A percentile compares a stretch with the other conserved stretches of the same genome.
Evolutionary conservation across 2,329 filamentous ascomycete species (phyloP).

Genomic region (Nigrograna mackinnonii): DNA sequence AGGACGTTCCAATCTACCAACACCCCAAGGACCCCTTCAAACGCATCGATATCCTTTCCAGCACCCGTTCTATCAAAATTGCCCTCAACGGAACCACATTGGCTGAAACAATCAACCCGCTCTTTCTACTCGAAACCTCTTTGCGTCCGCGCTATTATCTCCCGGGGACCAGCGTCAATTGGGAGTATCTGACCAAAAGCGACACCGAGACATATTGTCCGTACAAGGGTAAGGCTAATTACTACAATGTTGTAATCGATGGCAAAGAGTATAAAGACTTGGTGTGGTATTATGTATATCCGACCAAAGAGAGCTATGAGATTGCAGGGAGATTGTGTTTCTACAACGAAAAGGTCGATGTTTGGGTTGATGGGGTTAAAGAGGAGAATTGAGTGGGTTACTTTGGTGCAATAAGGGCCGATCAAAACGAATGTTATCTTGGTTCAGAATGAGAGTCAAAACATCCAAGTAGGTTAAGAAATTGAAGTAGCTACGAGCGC

Average conservation of each 20-base stretch:
- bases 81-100: conserved; percentile 52
- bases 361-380: conserved; percentile 60
- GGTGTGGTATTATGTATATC: conserved; percentile 66
- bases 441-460: too few species aligned
- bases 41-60: conserved; percentile 64
- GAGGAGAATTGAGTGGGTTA: conserved; percentile 25
- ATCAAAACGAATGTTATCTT: too few species aligned
- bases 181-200: conserved; percentile 52
- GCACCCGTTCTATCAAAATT: conserved; percentile 57
- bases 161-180: conserved; percentile 55
- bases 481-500: too few species aligned
- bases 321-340: conserved; percentile 65
- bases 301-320: conserved; percentile 59
- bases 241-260: conserved; percentile 59
- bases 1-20: conserved; percentile 61
- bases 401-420: too few species aligned
- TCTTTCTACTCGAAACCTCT: conserved; percentile 65
- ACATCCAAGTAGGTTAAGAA: too few species aligned
- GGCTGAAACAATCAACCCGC: conserved; percentile 44
- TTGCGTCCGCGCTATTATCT: conserved; percentile 64
- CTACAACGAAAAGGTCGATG: conserved; percentile 70
- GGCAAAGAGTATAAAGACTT: conserved; percentile 53
- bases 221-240: conserved; percentile 69
- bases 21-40: conserved; percentile 72
- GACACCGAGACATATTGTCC: conserved; percentile 62